These are phyloP conservation scores for Rhizopus arrhizus DNA, from an alignment of 371 early-diverging fungal species.

Conservation along the genomic window DNA sequence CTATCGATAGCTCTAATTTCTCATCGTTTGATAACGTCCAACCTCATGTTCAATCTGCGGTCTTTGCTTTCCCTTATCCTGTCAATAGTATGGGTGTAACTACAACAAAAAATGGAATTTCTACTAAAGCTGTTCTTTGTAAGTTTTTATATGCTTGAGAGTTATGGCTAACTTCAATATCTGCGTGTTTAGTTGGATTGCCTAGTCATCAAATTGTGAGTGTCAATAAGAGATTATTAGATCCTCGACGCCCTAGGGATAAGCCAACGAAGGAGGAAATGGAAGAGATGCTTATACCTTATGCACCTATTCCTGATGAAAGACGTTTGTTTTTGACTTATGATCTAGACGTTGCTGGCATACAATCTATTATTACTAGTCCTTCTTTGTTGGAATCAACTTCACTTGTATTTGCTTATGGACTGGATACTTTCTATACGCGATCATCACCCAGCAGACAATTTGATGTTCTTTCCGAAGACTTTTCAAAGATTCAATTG, in stretches of 20 bases:
- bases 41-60: constrained; percentile 76
- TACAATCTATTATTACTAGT: constrained; percentile 67
- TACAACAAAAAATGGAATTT: constrained; percentile 81
- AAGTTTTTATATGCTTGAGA: constrained; percentile 20
- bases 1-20: constrained; percentile 56
- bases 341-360: constrained; percentile 66
- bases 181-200: constrained; percentile 60
- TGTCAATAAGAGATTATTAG: constrained; percentile 78
- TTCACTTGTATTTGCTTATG: constrained; percentile 82
- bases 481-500: constrained; percentile 85
- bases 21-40: constrained; percentile 70
- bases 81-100: constrained; percentile 84
- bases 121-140: constrained; percentile 83
- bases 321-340: constrained; percentile 77
- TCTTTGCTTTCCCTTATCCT: constrained; percentile 75
- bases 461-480: constrained; percentile 90
- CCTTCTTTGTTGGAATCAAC: constrained; percentile 92
- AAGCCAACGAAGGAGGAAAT: constrained; percentile 68
- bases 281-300: constrained; percentile 84
- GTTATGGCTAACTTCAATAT: neutral
- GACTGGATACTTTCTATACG: constrained; percentile 87
- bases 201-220: constrained; percentile 71
- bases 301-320: constrained; percentile 72
- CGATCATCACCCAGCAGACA: constrained; percentile 82
- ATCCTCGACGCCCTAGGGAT: constrained; percentile 80